These are phyloP conservation scores for Diospyros kaki DNA, from an alignment of 148 eudicot species.

Conservation along the genomic window DNA sequence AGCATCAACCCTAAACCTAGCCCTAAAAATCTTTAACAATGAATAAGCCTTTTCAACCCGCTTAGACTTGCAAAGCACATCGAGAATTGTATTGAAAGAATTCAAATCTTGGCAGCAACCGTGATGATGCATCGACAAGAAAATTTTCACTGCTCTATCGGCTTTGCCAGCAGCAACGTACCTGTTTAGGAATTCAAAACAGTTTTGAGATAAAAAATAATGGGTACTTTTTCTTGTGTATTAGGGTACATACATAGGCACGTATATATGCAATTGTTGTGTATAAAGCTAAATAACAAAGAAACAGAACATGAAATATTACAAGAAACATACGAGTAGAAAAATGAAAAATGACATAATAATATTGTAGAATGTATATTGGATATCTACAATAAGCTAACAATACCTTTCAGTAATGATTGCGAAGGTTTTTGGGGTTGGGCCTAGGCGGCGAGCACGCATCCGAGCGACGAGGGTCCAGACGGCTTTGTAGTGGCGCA, in stretches of 20 bases:
- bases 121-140: constrained; percentile 65
- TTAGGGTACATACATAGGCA: too few relatives aligned
- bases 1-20: constrained; percentile 60
- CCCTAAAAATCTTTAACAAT: constrained; percentile 44
- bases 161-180: constrained; percentile 72
- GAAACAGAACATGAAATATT: too few relatives aligned
- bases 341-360: too few relatives aligned
- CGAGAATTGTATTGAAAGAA: constrained; percentile 62
- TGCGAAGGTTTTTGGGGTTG: constrained; percentile 65
- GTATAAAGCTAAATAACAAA: too few relatives aligned
- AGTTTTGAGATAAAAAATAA: too few relatives aligned
- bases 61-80: constrained; percentile 71
- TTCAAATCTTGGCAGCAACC: constrained; percentile 57
- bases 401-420: constrained; percentile 53
- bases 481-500: constrained; percentile 47
- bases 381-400: too few relatives aligned
- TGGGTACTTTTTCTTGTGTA: too few relatives aligned
- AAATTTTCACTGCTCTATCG: constrained; percentile 66
- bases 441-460: constrained; percentile 49
- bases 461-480: constrained; percentile 52
- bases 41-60: constrained; percentile 70
- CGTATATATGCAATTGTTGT: too few relatives aligned
- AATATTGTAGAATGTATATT: too few relatives aligned
- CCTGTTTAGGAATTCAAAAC: background rate
- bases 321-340: too few relatives aligned